Percentiles rank a stretch among this genome's conserved stretches.
These are phyloP conservation scores for Berberis thunbergii DNA, from an alignment of 164 flowering plant genomes.

Conservation along the genomic window DNA sequence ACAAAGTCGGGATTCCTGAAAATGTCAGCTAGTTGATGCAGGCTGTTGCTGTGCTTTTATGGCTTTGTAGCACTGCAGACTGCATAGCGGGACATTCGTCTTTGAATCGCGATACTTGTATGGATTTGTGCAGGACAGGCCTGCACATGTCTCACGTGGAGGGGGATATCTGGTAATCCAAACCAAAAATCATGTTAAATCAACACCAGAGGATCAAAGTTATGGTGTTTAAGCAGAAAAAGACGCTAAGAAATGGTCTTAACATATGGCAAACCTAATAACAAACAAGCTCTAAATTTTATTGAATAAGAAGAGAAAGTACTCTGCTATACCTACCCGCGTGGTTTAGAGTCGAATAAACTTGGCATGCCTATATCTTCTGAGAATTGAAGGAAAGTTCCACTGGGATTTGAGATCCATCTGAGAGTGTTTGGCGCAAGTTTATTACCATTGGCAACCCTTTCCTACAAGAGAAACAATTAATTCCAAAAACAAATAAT, in stretches of 20 bases:
- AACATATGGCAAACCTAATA: not conserved
- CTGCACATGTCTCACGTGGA: conserved; percentile 71
- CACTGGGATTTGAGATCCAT: conserved; percentile 63
- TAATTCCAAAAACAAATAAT: not conserved
- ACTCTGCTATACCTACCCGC: conserved; percentile 32
- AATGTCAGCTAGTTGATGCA: not conserved
- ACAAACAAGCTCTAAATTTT: not conserved
- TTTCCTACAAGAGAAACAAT: conserved; percentile 43
- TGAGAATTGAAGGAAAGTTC: conserved; percentile 68
- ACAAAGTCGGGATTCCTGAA: no score
- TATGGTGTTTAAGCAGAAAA: not conserved
- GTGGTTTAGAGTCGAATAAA: conserved; percentile 56
- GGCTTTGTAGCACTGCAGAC: conserved; percentile 69
- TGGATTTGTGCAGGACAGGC: conserved; percentile 50
- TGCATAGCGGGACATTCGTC: conserved; percentile 69
- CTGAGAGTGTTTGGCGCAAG: conserved; percentile 63
- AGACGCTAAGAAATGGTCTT: not conserved
- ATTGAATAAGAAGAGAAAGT: not conserved
- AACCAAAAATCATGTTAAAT: conserved; percentile 3
- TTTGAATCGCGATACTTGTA: conserved; percentile 75
- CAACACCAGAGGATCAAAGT: not conserved
- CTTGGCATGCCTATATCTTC: conserved; percentile 69
- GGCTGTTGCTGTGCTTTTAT: conserved; percentile 16
- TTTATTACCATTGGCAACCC: conserved; percentile 49
- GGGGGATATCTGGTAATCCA: conserved; percentile 66